Evolutionary conservation across 1,139 yeast genomes (phyloP).

Genomic region (Meyerozyma elateridarum): DNA sequence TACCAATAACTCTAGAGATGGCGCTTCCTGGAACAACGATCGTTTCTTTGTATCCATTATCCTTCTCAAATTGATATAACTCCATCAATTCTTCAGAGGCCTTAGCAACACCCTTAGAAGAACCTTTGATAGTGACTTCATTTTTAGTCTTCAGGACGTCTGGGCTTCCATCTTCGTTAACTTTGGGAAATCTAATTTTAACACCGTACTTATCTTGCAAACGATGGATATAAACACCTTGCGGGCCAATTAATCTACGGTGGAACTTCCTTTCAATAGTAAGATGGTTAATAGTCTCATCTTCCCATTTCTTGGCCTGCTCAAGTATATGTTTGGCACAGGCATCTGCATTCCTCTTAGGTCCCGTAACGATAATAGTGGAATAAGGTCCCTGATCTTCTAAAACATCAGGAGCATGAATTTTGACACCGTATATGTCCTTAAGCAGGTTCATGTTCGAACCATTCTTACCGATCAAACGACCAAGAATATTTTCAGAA

Average conservation of each 20-base stretch:
- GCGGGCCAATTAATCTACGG: slow-evolving; percentile 78
- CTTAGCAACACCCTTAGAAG: slow-evolving; percentile 82
- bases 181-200: slow-evolving; percentile 66
- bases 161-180: slow-evolving; percentile 24
- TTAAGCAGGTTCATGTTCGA: slow-evolving; percentile 62
- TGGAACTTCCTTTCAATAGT: slow-evolving; percentile 76
- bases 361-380: slow-evolving; percentile 67
- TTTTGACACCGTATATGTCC: slow-evolving; percentile 73
- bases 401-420: slow-evolving; percentile 52
- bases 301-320: slow-evolving; percentile 75
- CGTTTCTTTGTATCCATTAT: slow-evolving; percentile 67
- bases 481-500: slow-evolving; percentile 65
- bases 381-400: slow-evolving; percentile 29
- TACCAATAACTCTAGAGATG: slow-evolving; percentile 84
- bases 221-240: slow-evolving; percentile 77
- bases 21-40: slow-evolving; percentile 68
- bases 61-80: slow-evolving; percentile 80
- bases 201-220: slow-evolving; percentile 88
- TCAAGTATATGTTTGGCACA: slow-evolving; percentile 58
- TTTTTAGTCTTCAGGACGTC: slow-evolving; percentile 46
- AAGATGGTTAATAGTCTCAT: slow-evolving; percentile 63
- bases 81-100: slow-evolving; percentile 86
- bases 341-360: slow-evolving; percentile 73
- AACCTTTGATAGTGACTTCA: slow-evolving; percentile 81
- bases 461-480: slow-evolving; percentile 90